Evolutionary conservation across 805 yeast genomes (phyloP).

Genomic region (Brettanomyces custersianus): DNA sequence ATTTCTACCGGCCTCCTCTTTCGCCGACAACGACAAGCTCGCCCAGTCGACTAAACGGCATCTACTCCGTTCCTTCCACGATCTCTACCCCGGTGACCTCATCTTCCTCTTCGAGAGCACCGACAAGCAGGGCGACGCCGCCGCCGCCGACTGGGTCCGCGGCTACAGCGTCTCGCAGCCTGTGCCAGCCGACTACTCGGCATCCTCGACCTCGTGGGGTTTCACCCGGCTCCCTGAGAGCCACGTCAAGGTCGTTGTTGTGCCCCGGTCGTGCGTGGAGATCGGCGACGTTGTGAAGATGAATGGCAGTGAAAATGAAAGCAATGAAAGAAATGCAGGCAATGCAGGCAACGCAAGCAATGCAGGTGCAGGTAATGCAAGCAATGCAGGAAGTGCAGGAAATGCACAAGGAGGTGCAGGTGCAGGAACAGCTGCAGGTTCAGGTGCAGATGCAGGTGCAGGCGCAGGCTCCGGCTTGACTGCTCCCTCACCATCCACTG

Average conservation of each 20-base stretch:
- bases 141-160: slow-evolving; percentile 52
- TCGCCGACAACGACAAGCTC: slow-evolving; percentile 4
- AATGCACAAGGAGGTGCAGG: background rate
- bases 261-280: slow-evolving; percentile 50
- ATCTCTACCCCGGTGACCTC: slow-evolving; percentile 70
- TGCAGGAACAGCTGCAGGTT: background rate
- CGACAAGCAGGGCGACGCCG: background rate
- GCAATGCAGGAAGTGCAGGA: slow-evolving; percentile 6
- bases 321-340: background rate
- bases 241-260: slow-evolving; percentile 42
- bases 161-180: slow-evolving; percentile 68
- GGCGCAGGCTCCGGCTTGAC: too few species aligned
- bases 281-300: slow-evolving; percentile 26
- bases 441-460: background rate
- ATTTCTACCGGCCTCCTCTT: slow-evolving; percentile 32
- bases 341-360: background rate
- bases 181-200: slow-evolving; percentile 56
- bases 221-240: slow-evolving; percentile 56
- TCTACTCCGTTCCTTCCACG: slow-evolving; percentile 22
- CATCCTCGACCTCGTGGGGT: slow-evolving; percentile 40
- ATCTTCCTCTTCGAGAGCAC: slow-evolving; percentile 59
- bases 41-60: slow-evolving; percentile 5
- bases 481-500: background rate
- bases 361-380: background rate
- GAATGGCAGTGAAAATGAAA: background rate